Evolutionary conservation across 768 basidiomycete species (phyloP).

Genomic region (Amanita pseudoporphyria): DNA sequence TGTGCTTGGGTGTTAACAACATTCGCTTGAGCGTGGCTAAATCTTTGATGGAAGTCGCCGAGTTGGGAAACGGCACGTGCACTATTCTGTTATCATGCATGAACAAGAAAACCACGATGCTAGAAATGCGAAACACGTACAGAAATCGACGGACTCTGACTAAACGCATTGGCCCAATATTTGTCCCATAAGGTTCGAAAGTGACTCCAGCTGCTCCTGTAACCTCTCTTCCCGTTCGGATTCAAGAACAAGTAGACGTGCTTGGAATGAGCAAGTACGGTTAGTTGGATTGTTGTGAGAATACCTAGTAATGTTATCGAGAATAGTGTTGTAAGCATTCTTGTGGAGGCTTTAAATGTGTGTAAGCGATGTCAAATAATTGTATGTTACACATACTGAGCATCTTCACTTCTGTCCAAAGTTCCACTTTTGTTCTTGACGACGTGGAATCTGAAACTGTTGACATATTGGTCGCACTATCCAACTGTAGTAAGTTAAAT

Average conservation of each 20-base stretch:
- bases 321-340: slow-evolving; percentile 81
- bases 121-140: slow-evolving; percentile 33
- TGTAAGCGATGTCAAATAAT: neutral
- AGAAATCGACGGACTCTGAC: slow-evolving; percentile 86
- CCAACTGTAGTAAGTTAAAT: slow-evolving; percentile 18
- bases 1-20: slow-evolving; percentile 51
- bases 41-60: slow-evolving; percentile 82
- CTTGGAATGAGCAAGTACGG: slow-evolving; percentile 70
- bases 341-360: slow-evolving; percentile 59
- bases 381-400: slow-evolving; percentile 42
- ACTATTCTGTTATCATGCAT: slow-evolving; percentile 56
- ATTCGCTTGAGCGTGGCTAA: slow-evolving; percentile 57
- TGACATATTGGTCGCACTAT: slow-evolving; percentile 22
- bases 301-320: slow-evolving; percentile 77
- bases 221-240: slow-evolving; percentile 50
- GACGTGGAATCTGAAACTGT: slow-evolving; percentile 21
- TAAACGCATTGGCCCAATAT: slow-evolving; percentile 97
- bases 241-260: slow-evolving; percentile 61
- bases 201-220: slow-evolving; percentile 32
- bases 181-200: slow-evolving; percentile 85
- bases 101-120: neutral
- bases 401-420: slow-evolving; percentile 92
- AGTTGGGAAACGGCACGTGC: slow-evolving; percentile 91
- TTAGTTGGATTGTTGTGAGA: slow-evolving; percentile 82
- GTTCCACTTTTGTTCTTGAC: slow-evolving; percentile 58